phyloP scores from a whole-genome alignment of 1,139 yeast species.

The Blastobotrys raffinosifermentans region DNA sequence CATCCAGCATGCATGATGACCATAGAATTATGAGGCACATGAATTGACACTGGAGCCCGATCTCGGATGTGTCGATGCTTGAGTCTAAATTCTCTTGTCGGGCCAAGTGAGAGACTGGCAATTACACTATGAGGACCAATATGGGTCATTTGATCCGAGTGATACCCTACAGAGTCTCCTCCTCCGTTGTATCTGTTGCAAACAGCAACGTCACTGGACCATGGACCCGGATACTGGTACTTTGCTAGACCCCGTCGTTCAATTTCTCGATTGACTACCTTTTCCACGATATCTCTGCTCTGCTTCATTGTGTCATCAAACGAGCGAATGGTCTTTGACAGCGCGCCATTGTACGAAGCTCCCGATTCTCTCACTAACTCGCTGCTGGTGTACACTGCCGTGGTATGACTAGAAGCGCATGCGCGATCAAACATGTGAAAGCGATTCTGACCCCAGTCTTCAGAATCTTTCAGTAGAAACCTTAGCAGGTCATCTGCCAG shows the following conservation, averaged over 20 bases:
- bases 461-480: constrained; percentile 38
- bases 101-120: constrained; percentile 61
- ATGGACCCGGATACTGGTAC: constrained; percentile 35
- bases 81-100: constrained; percentile 58
- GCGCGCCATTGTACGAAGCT: constrained; percentile 41
- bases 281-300: constrained; percentile 41
- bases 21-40: constrained; percentile 59
- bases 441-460: constrained; percentile 35
- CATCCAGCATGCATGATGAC: constrained; percentile 70
- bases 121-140: constrained; percentile 66
- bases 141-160: constrained; percentile 63
- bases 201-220: constrained; percentile 52
- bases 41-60: constrained; percentile 42
- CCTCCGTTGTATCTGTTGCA: constrained; percentile 50
- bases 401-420: constrained; percentile 50
- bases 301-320: constrained; percentile 39
- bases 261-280: constrained; percentile 38
- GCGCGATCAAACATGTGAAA: constrained; percentile 58
- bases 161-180: constrained; percentile 57
- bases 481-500: constrained; percentile 42
- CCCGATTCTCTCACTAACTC: constrained; percentile 25
- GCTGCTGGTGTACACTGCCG: constrained; percentile 34
- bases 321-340: constrained; percentile 21
- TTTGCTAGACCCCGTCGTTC: constrained; percentile 28
- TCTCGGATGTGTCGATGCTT: constrained; percentile 31